phyloP scores from a whole-genome alignment of 2,329 filamentous ascomycete species.

The Aureobasidium mangrovei region DNA sequence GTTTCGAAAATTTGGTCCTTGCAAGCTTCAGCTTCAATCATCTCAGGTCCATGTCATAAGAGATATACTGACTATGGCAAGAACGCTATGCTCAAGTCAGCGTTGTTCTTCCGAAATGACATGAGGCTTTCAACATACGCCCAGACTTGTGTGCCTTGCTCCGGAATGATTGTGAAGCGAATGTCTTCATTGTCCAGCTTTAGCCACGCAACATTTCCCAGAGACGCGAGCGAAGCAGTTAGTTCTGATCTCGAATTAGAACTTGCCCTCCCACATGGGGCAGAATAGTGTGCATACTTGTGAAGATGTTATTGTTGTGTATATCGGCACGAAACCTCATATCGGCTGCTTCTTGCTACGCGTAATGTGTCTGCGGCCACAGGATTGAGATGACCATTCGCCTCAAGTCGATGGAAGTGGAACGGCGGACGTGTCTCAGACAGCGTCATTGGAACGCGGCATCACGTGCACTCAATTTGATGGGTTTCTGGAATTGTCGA shows the following conservation, averaged over 20 bases:
- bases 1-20: conserved; percentile 74
- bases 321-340: conserved; percentile 49
- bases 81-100: conserved; percentile 26
- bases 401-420: background rate
- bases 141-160: conserved; percentile 94
- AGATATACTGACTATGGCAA: conserved; percentile 31
- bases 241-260: conserved; percentile 40
- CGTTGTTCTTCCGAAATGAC: background rate
- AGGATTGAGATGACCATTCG: no score
- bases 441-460: conserved; percentile 2
- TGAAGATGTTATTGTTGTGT: conserved; percentile 43
- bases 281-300: conserved; percentile 34
- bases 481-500: no score
- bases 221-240: conserved; percentile 52
- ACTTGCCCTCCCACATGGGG: background rate
- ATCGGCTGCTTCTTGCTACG: background rate
- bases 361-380: background rate
- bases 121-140: conserved; percentile 50
- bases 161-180: conserved; percentile 91
- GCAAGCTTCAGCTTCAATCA: conserved; percentile 10
- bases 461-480: background rate
- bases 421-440: background rate
- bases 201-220: conserved; percentile 82
- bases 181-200: conserved; percentile 79
- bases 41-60: no score